These are phyloP conservation scores for Cochlearia excelsa DNA, from an alignment of 345 rosid genomes.

Conservation along the genomic window DNA sequence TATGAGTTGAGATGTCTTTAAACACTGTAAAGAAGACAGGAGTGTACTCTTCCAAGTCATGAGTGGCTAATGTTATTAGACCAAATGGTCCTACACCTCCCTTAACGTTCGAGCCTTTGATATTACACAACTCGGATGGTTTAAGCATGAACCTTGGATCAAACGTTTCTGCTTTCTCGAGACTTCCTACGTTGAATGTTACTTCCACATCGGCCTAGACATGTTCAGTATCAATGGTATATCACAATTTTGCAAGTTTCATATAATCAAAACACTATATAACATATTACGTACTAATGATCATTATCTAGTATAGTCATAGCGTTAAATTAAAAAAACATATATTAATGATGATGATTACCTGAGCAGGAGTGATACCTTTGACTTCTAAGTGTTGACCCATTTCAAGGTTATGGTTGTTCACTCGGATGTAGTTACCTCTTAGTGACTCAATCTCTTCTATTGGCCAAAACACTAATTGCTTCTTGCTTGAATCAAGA, in stretches of 20 bases:
- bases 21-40: constrained; percentile 81
- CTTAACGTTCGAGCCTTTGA: constrained; percentile 41
- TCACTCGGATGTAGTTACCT: constrained; percentile 35
- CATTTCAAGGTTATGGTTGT: constrained; percentile 29
- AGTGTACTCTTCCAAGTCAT: constrained; percentile 60
- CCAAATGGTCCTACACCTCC: constrained; percentile 94
- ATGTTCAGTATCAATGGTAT: too few relatives aligned
- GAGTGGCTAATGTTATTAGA: constrained; percentile 63
- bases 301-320: too few relatives aligned
- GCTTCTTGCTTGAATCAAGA: constrained; percentile 57
- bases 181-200: constrained; percentile 47
- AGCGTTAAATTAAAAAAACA: too few relatives aligned
- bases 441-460: constrained; percentile 58
- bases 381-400: constrained; percentile 52
- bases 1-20: constrained; percentile 34
- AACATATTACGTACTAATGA: too few relatives aligned
- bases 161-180: constrained; percentile 58
- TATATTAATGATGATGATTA: too few relatives aligned
- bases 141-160: constrained; percentile 46
- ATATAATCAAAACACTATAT: too few relatives aligned
- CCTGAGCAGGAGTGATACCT: constrained; percentile 73
- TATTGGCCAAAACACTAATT: constrained; percentile 70
- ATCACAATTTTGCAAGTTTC: too few relatives aligned
- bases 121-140: constrained; percentile 52
- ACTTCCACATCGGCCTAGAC: constrained; percentile 64